Evolutionary conservation across 169 alveolate species (phyloP), one percentile per base, ranked within the genome.

Genomic region (Cyclospora cayetanensis): DNA sequence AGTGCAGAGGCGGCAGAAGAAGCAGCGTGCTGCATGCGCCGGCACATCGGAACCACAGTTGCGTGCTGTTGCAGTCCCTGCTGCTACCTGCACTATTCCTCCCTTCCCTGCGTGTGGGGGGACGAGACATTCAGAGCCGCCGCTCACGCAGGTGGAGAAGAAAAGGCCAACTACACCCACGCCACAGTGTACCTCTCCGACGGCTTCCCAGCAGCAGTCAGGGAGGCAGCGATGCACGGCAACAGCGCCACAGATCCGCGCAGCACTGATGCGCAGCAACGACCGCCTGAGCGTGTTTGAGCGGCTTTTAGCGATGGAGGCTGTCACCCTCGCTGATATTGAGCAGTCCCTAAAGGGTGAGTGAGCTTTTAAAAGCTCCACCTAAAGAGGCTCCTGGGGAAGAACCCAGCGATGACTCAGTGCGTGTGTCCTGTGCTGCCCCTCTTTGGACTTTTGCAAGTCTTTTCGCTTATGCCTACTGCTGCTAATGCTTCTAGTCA

Each of bases 161-260:
- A 50, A 0, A 41, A 39, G 74, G 20, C 15, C 82, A 34, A 50
- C 82, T 9, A 25, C 82, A 68, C 52, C 82, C 50, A 27, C 3
- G 82, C 3, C 22, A 50, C 53, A 11, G 25, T 15, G 53, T 27
- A 35, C 39, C 52, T 7, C 46, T 9, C 39, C 31, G 50, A 31
- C 35, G 12, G 35, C 22, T 12, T 4, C 22, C 35, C 72, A 60
- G 72, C 72, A 60, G 82, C 82, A 68, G 82, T 50, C 29, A 35
- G 82, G 82, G 52, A 18, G 82, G 50, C 82, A 68, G 52, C 31
- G 34, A 27, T 50, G 82, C 29, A 35, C 82, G 18, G 82, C 82
- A 68, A 68, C 82, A 34, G 82, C 82, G 1, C 52, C 82, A 68
- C 52, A 68, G 82, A 68, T 68, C 2, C 82, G 82, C 7, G 82